Evolutionary conservation across 2,329 filamentous ascomycete species (phyloP).

Genomic region (Colletotrichum euphorbiae): DNA sequence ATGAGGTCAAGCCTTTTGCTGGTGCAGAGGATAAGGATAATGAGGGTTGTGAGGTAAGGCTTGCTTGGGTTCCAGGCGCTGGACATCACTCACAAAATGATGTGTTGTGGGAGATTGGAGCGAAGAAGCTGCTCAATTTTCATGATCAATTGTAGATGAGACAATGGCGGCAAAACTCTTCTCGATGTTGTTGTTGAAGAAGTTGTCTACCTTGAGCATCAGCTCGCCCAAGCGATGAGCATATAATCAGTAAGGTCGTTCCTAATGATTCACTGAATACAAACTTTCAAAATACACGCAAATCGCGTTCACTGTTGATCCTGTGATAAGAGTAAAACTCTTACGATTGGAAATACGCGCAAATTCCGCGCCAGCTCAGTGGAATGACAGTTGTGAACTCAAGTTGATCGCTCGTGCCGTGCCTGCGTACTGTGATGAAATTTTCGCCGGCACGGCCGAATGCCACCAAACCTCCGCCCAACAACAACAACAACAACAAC

Average conservation of each 20-base stretch:
- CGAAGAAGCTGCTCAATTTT: conserved; percentile 57
- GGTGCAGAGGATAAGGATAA: conserved; percentile 45
- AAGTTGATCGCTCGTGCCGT: not conserved
- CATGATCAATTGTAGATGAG: conserved; percentile 41
- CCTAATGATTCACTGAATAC: too few species aligned
- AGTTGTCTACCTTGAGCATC: not conserved
- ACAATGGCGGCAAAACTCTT: not conserved
- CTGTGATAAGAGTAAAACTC: too few species aligned
- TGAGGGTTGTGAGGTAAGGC: conserved; percentile 51
- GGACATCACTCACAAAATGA: conserved; percentile 68
- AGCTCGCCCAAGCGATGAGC: too few species aligned
- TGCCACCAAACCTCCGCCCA: conserved; percentile 21
- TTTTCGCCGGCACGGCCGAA: conserved; percentile 27
- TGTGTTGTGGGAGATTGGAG: conserved; percentile 59
- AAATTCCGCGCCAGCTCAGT: too few species aligned
- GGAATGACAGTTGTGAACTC: not conserved
- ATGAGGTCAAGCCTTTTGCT: conserved; percentile 33
- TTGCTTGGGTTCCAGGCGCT: conserved; percentile 56
- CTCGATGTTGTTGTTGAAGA: not conserved
- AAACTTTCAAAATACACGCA: too few species aligned
- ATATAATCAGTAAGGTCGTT: too few species aligned
- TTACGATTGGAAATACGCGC: too few species aligned
- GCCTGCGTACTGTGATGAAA: conserved; percentile 12
- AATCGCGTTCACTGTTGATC: too few species aligned
- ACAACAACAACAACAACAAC: too few species aligned